Conservation (phyloP, 495 filamentous ascomycete genomes). For the Endocarpon pusillum region DNA sequence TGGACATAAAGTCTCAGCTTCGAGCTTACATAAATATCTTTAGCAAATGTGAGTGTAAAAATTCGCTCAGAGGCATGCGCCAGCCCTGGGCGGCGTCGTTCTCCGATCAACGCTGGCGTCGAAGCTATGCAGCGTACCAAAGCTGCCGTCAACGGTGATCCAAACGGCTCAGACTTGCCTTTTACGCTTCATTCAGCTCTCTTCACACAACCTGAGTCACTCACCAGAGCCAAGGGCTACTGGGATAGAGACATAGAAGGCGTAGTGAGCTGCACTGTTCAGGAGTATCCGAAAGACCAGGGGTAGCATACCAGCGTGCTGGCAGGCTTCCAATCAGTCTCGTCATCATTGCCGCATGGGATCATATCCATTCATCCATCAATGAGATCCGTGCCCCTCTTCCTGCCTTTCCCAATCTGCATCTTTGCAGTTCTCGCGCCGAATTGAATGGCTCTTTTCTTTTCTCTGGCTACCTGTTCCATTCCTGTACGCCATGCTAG, state of each 20-base stretch:
- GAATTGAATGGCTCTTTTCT: conserved; percentile 89
- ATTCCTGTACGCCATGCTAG: conserved; percentile 63
- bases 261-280: conserved; percentile 26
- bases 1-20: too few relatives aligned
- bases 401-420: conserved; percentile 46
- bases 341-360: conserved; percentile 12
- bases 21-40: too few relatives aligned
- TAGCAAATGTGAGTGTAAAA: too few relatives aligned
- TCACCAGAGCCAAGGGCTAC: conserved; percentile 51
- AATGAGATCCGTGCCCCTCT: conserved; percentile 47
- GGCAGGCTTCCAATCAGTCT: background rate
- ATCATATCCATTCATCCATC: conserved; percentile 18
- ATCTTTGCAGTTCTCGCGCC: conserved; percentile 76
- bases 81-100: too few relatives aligned
- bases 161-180: conserved; percentile 2
- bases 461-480: conserved; percentile 51
- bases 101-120: too few relatives aligned
- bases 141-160: too few relatives aligned
- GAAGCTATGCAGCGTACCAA: too few relatives aligned
- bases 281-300: conserved; percentile 19
- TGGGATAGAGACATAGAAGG: conserved; percentile 52
- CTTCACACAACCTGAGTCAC: background rate
- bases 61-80: too few relatives aligned
- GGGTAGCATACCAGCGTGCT: background rate
- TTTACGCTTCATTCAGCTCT: background rate